These are phyloP conservation scores for Sporothrix protearum DNA, from an alignment of 2,329 filamentous ascomycete species.

Conservation along the genomic window DNA sequence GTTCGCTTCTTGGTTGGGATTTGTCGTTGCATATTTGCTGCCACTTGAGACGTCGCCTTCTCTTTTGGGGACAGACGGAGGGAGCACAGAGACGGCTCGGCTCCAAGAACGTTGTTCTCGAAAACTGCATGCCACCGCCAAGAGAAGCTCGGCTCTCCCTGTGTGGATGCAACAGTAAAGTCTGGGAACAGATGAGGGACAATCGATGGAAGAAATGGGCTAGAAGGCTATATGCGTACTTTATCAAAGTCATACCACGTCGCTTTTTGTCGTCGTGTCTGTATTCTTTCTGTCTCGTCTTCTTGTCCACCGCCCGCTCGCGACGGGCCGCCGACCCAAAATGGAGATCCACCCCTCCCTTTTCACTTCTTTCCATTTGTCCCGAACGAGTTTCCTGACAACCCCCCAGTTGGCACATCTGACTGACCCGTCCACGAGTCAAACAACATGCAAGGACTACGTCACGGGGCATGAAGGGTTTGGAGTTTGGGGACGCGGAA, in stretches of 20 bases:
- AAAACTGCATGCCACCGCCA: background rate
- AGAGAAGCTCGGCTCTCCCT: background rate
- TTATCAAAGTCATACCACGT: too few species aligned
- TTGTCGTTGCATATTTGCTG: background rate
- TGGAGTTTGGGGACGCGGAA: background rate
- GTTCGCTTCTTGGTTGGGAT: background rate
- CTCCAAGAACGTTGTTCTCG: background rate
- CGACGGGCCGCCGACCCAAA: constrained; percentile 15
- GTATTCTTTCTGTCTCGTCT: background rate
- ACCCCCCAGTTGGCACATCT: background rate
- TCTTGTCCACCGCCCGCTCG: background rate
- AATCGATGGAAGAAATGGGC: background rate
- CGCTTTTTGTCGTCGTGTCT: background rate
- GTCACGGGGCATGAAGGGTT: background rate
- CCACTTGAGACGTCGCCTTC: background rate
- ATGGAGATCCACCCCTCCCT: background rate
- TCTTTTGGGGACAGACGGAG: background rate
- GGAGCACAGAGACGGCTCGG: background rate
- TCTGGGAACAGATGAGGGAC: background rate
- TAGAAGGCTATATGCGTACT: background rate
- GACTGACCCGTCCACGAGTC: background rate
- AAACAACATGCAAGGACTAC: background rate
- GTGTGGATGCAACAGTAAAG: background rate
- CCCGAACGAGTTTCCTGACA: background rate
- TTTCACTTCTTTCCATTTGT: background rate